These are phyloP conservation scores for Casuarina equisetifolia DNA, from an alignment of 306 rosid species.

Conservation along the genomic window DNA sequence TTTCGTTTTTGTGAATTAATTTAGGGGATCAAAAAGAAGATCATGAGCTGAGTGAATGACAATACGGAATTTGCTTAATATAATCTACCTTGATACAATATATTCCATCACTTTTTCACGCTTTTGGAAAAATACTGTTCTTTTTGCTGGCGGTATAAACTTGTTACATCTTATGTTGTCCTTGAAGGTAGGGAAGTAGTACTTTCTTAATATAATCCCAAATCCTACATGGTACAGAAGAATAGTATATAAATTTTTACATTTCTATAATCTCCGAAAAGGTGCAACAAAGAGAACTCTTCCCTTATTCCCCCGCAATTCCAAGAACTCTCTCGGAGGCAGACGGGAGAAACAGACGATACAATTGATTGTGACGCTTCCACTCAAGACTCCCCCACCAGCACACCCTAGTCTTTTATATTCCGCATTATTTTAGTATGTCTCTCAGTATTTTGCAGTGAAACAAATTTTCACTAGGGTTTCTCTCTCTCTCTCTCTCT, in stretches of 20 bases:
- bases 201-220: background rate
- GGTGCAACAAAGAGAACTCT: background rate
- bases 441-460: slow-evolving; percentile 2
- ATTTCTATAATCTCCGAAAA: background rate
- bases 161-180: slow-evolving; percentile 4
- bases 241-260: background rate
- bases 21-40: background rate
- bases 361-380: slow-evolving; percentile 72
- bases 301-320: slow-evolving; percentile 32
- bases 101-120: slow-evolving; percentile 4
- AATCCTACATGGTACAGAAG: background rate
- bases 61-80: slow-evolving; percentile 10
- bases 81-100: background rate
- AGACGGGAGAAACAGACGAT: slow-evolving; percentile 60
- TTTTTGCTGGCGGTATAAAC: background rate
- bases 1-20: background rate
- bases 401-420: slow-evolving; percentile 50
- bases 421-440: slow-evolving; percentile 23
- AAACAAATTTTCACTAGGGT: slow-evolving; percentile 34
- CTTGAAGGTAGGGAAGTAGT: background rate
- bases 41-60: background rate
- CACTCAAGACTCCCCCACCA: slow-evolving; percentile 72
- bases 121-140: slow-evolving; percentile 2
- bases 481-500: slow-evolving; percentile 16
- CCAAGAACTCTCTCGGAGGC: slow-evolving; percentile 32